Base-by-base conservation (phyloP, 2,329 filamentous ascomycete species). In the Talaromyces sp. region DNA sequence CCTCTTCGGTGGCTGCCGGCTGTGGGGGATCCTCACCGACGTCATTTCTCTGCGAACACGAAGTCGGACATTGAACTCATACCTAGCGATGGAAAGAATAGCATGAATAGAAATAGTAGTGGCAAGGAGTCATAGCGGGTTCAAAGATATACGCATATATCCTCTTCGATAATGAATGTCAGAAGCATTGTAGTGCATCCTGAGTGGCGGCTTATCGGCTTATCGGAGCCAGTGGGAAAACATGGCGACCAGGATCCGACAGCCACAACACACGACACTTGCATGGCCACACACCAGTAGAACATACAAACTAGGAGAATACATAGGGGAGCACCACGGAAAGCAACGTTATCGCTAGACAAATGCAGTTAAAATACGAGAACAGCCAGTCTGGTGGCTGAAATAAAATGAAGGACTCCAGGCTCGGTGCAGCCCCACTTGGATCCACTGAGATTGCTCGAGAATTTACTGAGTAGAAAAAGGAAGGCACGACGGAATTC, bases 11-110 rank as follows among this genome's bases (percentile, higher is more conserved):
- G n/a, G n/a, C 33, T 14, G 33, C n/a, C 52, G 33, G 31, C 41
- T 57, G 62, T 57, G 62, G 54, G 54, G 62, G 52, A 50, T 37
- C 24, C 56, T 56, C 62, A 13, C 57, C 56, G 62, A 64, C 62
- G 62, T 64, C 62, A 64, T 43, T 13, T 19, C 31, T 31, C 33
- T 16, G 16, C 10, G n/a, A 56, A n/a, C 33, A 56, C n/a, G 35
- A 56, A 16, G 27, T 56, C 27, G 5, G 27, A 31, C 5, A 31
- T 31, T 6, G 1, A 31, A 31, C 27, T 31, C 27, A 31, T 31
- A 1, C 27, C 27, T 31, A 8, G 27, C 5, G 1, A 6, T 1
- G 27, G 7, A 7, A 13, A 37, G 7, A 10, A 13, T 37, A 3
- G 35, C 13, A 37, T 11, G 35, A 37, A 5, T 8, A 37, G 35